phyloP scores from a whole-genome alignment of 495 filamentous ascomycete genomes.

The Xylaria flabelliformis region DNA sequence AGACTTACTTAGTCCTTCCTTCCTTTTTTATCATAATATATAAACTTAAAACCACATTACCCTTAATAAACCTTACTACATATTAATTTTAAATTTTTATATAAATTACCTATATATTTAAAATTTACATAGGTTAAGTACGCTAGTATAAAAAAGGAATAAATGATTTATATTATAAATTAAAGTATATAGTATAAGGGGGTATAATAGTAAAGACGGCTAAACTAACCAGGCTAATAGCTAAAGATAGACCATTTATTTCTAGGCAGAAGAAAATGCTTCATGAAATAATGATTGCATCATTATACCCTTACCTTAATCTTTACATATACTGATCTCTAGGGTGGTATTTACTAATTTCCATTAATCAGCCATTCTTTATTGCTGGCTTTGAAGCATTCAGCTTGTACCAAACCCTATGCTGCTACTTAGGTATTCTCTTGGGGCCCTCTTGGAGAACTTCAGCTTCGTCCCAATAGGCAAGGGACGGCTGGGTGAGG shows the following conservation, averaged over 20 bases:
- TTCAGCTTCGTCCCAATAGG: neutral
- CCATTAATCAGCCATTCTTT: neutral
- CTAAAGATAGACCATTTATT: neutral
- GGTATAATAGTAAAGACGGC: neutral
- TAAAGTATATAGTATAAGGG: too few species aligned
- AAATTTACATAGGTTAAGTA: too few species aligned
- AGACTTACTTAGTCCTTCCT: too few species aligned
- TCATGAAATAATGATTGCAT: constrained; percentile 2
- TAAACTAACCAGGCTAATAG: too few species aligned
- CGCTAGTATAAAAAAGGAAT: too few species aligned
- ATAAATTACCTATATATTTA: too few species aligned
- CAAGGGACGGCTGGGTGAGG: neutral
- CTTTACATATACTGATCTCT: neutral
- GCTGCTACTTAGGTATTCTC: neutral
- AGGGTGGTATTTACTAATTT: too few species aligned
- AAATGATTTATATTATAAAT: too few species aligned
- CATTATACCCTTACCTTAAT: neutral
- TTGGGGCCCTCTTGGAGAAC: neutral
- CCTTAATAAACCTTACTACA: too few species aligned
- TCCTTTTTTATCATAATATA: too few species aligned
- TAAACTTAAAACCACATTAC: too few species aligned
- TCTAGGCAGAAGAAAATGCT: neutral
- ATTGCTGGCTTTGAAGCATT: neutral
- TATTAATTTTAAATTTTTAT: too few species aligned
- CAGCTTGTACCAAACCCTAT: neutral